phyloP scores from a whole-genome alignment of 2,329 filamentous ascomycete species.

The Fulvia fulva region DNA sequence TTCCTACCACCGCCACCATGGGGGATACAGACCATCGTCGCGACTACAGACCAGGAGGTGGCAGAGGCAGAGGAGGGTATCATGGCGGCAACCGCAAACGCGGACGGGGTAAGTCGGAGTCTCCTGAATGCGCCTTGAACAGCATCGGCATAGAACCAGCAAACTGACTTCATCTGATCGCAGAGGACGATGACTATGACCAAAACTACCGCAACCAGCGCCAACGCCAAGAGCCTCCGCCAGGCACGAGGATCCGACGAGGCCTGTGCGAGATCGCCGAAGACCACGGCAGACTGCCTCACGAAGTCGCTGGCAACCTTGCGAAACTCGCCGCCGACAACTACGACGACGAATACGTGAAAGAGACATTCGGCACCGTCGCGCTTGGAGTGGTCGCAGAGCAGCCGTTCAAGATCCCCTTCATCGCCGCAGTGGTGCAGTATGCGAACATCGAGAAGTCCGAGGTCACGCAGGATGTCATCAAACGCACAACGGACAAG shows the following conservation, averaged over 20 bases:
- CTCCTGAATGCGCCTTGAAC: slow-evolving; percentile 14
- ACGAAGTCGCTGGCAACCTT: slow-evolving; percentile 72
- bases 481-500: slow-evolving; percentile 58
- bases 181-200: slow-evolving; percentile 75
- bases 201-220: slow-evolving; percentile 68
- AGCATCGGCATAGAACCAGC: neutral
- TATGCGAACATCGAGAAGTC: slow-evolving; percentile 73
- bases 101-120: slow-evolving; percentile 61
- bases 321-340: slow-evolving; percentile 76
- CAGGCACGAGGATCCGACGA: slow-evolving; percentile 66
- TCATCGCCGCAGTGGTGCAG: slow-evolving; percentile 78
- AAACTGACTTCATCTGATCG: neutral
- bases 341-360: slow-evolving; percentile 78
- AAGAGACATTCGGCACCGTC: slow-evolving; percentile 67
- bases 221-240: slow-evolving; percentile 63
- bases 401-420: slow-evolving; percentile 97
- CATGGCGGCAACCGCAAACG: slow-evolving; percentile 67
- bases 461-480: slow-evolving; percentile 67
- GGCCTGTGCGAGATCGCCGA: slow-evolving; percentile 79
- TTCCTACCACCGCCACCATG: slow-evolving; percentile 20
- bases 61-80: slow-evolving; percentile 37
- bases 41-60: slow-evolving; percentile 23
- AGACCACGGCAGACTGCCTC: slow-evolving; percentile 70
- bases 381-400: slow-evolving; percentile 76
- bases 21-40: slow-evolving; percentile 30